Percentiles rank a stretch among this genome's conserved stretches.
Evolutionary conservation across 1,284 basidiomycete genomes (phyloP).

Genomic region (Melampsora larici-populina): DNA sequence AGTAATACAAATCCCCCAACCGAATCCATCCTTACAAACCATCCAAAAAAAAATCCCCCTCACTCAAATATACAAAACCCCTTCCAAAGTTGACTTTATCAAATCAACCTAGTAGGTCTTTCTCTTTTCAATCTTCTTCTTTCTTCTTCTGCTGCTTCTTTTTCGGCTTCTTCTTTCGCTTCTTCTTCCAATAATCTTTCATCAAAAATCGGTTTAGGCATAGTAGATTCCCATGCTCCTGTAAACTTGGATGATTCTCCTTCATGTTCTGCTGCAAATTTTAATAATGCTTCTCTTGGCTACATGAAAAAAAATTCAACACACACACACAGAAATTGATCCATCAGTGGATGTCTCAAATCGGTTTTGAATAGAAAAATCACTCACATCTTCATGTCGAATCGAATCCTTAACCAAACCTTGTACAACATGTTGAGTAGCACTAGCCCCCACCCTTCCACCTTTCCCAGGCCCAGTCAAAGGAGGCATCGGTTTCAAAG

Average conservation of each 20-base stretch:
- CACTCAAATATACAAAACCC: too few species aligned
- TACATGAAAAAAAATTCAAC: too few species aligned
- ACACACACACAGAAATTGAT: too few species aligned
- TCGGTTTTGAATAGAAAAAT: slow-evolving; percentile 46
- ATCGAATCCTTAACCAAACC: slow-evolving; percentile 82
- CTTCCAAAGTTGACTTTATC: too few species aligned
- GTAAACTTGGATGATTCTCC: slow-evolving; percentile 39
- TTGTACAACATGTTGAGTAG: slow-evolving; percentile 90
- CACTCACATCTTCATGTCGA: slow-evolving; percentile 81
- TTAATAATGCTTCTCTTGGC: slow-evolving; percentile 42
- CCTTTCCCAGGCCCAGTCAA: slow-evolving; percentile 85
- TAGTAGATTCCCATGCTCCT: slow-evolving; percentile 41
- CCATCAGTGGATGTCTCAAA: neutral
- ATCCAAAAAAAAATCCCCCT: too few species aligned
- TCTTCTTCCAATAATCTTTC: slow-evolving; percentile 40
- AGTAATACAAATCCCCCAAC: too few species aligned
- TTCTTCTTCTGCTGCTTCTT: slow-evolving; percentile 36
- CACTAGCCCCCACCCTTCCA: slow-evolving; percentile 88
- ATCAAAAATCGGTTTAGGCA: slow-evolving; percentile 42
- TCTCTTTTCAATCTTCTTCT: slow-evolving; percentile 39
- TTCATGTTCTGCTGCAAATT: slow-evolving; percentile 42
- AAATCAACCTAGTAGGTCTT: slow-evolving; percentile 27
- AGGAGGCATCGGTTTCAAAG: slow-evolving; percentile 82
- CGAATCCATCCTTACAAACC: too few species aligned
- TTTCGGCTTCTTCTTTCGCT: slow-evolving; percentile 30